A percentile compares a stretch with the other conserved stretches of the same genome.
phyloP scores from a whole-genome alignment of 2,329 filamentous ascomycete species.

The Rutstroemia sp. region DNA sequence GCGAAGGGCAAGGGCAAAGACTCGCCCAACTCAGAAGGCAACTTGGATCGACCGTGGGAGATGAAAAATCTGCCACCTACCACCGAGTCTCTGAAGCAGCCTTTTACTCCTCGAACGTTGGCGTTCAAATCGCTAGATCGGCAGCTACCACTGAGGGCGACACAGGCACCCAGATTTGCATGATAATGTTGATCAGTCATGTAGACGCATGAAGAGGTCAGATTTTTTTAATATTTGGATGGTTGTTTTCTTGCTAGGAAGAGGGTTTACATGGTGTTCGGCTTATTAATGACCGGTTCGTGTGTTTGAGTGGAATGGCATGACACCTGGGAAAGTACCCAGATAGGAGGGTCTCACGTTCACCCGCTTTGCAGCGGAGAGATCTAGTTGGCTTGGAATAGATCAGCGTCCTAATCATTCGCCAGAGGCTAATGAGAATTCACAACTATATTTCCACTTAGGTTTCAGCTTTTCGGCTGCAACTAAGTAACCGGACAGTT shows the following conservation, averaged over 20 bases:
- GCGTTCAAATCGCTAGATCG: conserved; percentile 59
- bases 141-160: conserved; percentile 42
- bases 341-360: no score
- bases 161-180: conserved; percentile 4
- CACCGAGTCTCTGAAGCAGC: conserved; percentile 36
- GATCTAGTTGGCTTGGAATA: no score
- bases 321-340: no score
- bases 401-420: no score
- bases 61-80: conserved; percentile 43
- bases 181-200: not conserved
- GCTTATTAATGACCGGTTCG: not conserved
- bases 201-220: not conserved
- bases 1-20: conserved; percentile 19
- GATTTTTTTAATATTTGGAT: not conserved
- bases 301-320: no score
- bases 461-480: no score
- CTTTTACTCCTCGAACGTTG: conserved; percentile 59
- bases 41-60: conserved; percentile 47
- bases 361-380: no score
- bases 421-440: no score
- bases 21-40: conserved; percentile 28
- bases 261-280: not conserved
- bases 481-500: no score
- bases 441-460: no score
- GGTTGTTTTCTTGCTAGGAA: not conserved